Evolutionary conservation across 306 rosid species (phyloP), one percentile per base, ranked within the genome.

Genomic region (Myrica gale): DNA sequence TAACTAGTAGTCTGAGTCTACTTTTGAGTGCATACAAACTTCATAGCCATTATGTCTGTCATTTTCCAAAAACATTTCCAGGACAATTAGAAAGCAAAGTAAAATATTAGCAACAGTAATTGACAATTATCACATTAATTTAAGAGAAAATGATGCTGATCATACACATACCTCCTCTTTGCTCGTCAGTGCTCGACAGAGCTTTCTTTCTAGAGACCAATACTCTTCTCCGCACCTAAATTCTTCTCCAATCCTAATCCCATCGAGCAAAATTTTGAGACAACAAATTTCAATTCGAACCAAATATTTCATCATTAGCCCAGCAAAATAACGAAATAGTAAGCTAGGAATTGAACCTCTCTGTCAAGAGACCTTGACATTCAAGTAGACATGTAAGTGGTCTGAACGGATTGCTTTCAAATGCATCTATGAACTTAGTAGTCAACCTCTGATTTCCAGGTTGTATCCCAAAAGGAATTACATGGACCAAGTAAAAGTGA

Each of bases 201-300:
- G 97, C 86, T 79, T 87, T 88, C 97, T 89, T 87, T 94, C 98
- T 42, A 94, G 86, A 55, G 88, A 84, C 98, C 98, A 94, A 68
- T 94, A 94, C 81, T 85, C 94, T 85, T 88, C 91, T 74, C 97
- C 98, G 32, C 69, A 85, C 71, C 76, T 88, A 66, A 91, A 79
- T 74, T 94, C 94, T 74, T 94, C 88, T 79, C 70, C 82, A 79
- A 91, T 82, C 71, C 98, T 94, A 76, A 62, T 68, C 56, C 52
- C 91, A 80, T 58, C 65, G 76, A 62, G 46, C 19, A 77, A 79
- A 87, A 53, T 45, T 53, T 62, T 23, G 52, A 74, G 37, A 53
- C 16, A 72, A 62, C 76, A 44, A 19, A 84, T 11, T 42, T 72
- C 41, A 71, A 74, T 53, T 67, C 72, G 78, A 65, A 42, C 20